Evolutionary conservation across 306 rosid genomes (phyloP).

Genomic region (Quercus rubra): DNA sequence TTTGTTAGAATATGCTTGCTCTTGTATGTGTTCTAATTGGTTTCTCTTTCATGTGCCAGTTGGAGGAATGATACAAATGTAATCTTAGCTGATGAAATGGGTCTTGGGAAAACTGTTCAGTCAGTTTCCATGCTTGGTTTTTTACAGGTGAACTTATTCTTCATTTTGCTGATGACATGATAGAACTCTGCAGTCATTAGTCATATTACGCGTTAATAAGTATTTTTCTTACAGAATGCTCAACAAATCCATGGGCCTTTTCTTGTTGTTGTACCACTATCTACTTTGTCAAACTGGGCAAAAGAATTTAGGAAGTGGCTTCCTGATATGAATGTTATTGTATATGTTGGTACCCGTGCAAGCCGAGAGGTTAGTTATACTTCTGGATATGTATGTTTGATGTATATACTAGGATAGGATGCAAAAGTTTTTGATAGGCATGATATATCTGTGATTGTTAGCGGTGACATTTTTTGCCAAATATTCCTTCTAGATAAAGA

Average conservation of each 20-base stretch:
- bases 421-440: background rate
- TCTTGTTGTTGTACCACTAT: slow-evolving; percentile 96
- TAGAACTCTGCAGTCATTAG: background rate
- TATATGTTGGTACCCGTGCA: slow-evolving; percentile 98
- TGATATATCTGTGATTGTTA: background rate
- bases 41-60: slow-evolving; percentile 46
- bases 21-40: slow-evolving; percentile 29
- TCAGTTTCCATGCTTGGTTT: slow-evolving; percentile 99
- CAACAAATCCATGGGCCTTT: slow-evolving; percentile 97
- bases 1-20: background rate
- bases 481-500: background rate
- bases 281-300: slow-evolving; percentile 98
- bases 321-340: slow-evolving; percentile 94
- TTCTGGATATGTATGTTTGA: background rate
- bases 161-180: slow-evolving; percentile 17
- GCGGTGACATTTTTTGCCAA: background rate
- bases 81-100: slow-evolving; percentile 99
- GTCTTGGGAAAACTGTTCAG: slow-evolving; percentile 99
- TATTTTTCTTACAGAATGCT: slow-evolving; percentile 62
- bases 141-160: slow-evolving; percentile 62
- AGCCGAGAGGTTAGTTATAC: slow-evolving; percentile 85
- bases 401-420: slow-evolving; percentile 1
- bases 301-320: slow-evolving; percentile 99
- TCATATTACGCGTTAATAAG: background rate
- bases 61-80: slow-evolving; percentile 99